Conservation (phyloP, 441 rosid species). For the Croton laevigatus region DNA sequence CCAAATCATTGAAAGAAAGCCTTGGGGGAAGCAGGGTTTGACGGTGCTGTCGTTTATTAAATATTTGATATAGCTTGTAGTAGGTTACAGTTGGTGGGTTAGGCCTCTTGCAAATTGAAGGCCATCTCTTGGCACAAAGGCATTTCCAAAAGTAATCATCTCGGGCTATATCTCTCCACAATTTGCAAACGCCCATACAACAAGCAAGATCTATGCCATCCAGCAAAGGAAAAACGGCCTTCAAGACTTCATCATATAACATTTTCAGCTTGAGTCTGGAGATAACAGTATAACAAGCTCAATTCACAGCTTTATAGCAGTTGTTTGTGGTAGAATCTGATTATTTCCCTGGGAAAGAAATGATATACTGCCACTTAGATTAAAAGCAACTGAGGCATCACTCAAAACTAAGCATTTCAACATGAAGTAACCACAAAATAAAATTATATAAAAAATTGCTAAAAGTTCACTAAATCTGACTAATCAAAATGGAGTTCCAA, state of each 20-base stretch:
- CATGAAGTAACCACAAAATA: background rate
- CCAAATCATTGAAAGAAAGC: constrained; percentile 65
- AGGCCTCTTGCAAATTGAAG: constrained; percentile 70
- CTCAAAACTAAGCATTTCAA: background rate
- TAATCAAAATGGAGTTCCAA: background rate
- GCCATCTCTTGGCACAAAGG: constrained; percentile 81
- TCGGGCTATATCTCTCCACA: constrained; percentile 67
- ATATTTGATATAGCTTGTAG: constrained; percentile 60
- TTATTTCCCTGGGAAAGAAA: constrained; percentile 18
- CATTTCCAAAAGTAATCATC: constrained; percentile 95
- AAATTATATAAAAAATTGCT: background rate
- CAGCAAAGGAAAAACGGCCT: constrained; percentile 76
- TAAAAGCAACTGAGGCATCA: background rate
- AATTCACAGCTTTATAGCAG: constrained; percentile 5
- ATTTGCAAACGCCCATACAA: constrained; percentile 75
- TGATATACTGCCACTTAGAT: background rate
- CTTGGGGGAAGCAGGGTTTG: constrained; percentile 66
- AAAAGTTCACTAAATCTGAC: background rate
- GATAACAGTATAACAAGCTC: constrained; percentile 8
- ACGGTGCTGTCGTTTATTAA: constrained; percentile 45
- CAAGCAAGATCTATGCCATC: constrained; percentile 73
- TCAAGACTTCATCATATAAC: constrained; percentile 63
- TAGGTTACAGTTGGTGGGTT: constrained; percentile 61
- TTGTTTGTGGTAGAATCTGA: background rate
- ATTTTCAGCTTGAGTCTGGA: constrained; percentile 30